These are phyloP conservation scores for Sporobolomyces phaffii DNA, from an alignment of 768 basidiomycete species.

Conservation along the genomic window DNA sequence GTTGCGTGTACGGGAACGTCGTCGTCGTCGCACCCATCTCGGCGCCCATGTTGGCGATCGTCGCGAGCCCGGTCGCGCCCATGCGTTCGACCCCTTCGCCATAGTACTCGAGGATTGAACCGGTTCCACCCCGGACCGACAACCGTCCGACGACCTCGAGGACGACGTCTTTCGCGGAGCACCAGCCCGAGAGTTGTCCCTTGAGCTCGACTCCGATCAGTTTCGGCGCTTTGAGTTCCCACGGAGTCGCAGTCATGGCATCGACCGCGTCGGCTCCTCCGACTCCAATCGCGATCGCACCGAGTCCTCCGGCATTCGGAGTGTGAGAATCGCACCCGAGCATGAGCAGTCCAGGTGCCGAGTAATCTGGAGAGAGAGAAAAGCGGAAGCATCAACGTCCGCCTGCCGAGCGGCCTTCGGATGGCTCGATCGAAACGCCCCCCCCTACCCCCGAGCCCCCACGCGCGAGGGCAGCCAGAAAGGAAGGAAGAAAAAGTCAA, in stretches of 20 bases:
- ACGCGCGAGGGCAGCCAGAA: too few species aligned
- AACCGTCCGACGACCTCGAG: slow-evolving; percentile 98
- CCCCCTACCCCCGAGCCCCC: too few species aligned
- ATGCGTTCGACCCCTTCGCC: slow-evolving; percentile 92
- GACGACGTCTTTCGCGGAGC: slow-evolving; percentile 97
- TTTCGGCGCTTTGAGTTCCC: slow-evolving; percentile 99
- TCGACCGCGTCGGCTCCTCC: slow-evolving; percentile 99
- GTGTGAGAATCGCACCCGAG: slow-evolving; percentile 99
- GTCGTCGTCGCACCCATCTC: slow-evolving; percentile 99
- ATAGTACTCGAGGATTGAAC: slow-evolving; percentile 95
- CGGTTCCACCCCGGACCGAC: slow-evolving; percentile 98
- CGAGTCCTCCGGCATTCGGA: slow-evolving; percentile 97
- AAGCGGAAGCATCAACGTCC: not conserved
- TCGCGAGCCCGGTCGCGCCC: slow-evolving; percentile 98
- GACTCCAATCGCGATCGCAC: slow-evolving; percentile 98
- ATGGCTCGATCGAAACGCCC: too few species aligned
- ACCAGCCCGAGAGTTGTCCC: slow-evolving; percentile 94
- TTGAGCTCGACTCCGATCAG: slow-evolving; percentile 95
- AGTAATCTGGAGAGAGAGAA: slow-evolving; percentile 59
- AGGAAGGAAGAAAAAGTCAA: slow-evolving; percentile 21
- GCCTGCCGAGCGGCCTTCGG: too few species aligned
- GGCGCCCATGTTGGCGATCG: slow-evolving; percentile 99
- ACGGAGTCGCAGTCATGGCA: slow-evolving; percentile 95
- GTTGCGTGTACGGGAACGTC: slow-evolving; percentile 94
- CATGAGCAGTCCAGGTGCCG: slow-evolving; percentile 98